A percentile compares a stretch with the other conserved stretches of the same genome.
Evolutionary conservation across 371 early-diverging fungal genomes (phyloP).

Genomic region (Mucor circinelloides): DNA sequence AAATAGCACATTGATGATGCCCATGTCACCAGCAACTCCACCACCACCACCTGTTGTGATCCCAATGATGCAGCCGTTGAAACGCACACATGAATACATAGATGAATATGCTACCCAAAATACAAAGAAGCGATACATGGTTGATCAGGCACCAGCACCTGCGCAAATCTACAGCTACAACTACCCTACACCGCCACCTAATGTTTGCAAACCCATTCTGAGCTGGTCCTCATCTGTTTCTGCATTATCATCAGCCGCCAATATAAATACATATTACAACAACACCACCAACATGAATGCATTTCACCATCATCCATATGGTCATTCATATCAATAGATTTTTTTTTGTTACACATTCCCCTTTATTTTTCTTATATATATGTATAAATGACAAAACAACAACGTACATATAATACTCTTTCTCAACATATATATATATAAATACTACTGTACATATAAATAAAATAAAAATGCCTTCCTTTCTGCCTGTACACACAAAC

Average conservation of each 20-base stretch:
- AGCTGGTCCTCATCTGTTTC: slow-evolving; percentile 49
- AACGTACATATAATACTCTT: neutral
- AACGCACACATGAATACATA: neutral
- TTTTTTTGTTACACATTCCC: neutral
- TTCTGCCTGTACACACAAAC: neutral
- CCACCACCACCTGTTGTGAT: slow-evolving; percentile 6
- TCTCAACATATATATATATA: neutral
- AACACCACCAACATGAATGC: neutral
- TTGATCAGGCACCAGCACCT: neutral
- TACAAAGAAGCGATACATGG: slow-evolving; percentile 6
- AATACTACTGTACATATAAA: slow-evolving; percentile 1
- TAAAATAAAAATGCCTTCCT: neutral
- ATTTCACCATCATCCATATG: neutral
- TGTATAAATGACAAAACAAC: slow-evolving; percentile 1
- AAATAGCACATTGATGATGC: neutral
- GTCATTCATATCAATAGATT: slow-evolving; percentile 1
- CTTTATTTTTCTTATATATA: neutral
- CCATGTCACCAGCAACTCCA: neutral
- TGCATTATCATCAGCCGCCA: slow-evolving; percentile 7
- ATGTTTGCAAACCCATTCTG: slow-evolving; percentile 38
- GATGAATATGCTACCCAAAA: slow-evolving; percentile 7
- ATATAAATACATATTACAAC: neutral
- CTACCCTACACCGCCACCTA: neutral
- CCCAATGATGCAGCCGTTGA: neutral
- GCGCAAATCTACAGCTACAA: slow-evolving; percentile 2